Evolutionary conservation across 2,329 filamentous ascomycete genomes (phyloP).

Genomic region (Colletotrichum costaricense): DNA sequence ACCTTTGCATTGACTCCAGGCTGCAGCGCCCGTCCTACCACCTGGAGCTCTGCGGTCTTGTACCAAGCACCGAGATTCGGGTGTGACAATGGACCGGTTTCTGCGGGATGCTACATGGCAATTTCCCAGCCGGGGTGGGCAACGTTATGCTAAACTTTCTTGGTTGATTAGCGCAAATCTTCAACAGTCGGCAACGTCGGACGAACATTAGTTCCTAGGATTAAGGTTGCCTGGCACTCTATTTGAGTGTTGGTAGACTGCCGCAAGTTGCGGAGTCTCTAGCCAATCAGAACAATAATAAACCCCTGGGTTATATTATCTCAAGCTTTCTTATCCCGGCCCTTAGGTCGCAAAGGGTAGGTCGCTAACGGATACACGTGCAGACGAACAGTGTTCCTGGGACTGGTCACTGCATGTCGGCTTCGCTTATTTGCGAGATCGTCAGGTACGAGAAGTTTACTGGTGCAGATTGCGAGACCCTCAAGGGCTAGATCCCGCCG

Average conservation of each 20-base stretch:
- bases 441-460: not conserved
- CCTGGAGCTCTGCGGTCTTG: not conserved
- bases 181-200: not conserved
- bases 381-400: not conserved
- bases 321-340: not conserved
- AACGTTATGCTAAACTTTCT: not conserved
- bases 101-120: not conserved
- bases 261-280: not conserved
- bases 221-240: constrained; percentile 4
- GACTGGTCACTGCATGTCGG: not conserved
- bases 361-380: not conserved
- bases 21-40: not conserved
- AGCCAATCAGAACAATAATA: not conserved
- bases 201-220: not conserved
- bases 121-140: not conserved
- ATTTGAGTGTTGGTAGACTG: constrained; percentile 5
- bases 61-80: not conserved
- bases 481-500: not conserved
- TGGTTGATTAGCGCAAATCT: not conserved
- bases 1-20: not conserved
- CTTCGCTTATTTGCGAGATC: not conserved
- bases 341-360: not conserved
- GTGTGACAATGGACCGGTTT: not conserved
- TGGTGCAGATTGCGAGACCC: not conserved
- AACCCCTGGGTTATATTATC: not conserved